Evolutionary conservation across 192 early-diverging fungal species (phyloP).

Genomic region (Rhizoclosmatium globosum): DNA sequence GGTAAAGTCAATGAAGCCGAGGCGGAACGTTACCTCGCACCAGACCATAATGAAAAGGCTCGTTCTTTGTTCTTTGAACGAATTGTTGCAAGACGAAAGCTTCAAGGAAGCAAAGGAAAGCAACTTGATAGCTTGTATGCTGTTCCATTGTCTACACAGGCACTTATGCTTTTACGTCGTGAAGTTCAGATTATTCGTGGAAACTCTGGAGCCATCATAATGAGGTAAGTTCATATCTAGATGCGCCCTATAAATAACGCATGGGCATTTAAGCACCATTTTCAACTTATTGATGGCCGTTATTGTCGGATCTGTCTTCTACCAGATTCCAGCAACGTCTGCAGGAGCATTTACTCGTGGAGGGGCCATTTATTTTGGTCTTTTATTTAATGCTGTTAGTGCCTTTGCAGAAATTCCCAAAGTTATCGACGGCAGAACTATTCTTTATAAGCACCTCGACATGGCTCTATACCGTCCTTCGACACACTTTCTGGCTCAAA

Average conservation of each 20-base stretch:
- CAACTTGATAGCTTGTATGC: conserved; percentile 11
- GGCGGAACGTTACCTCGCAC: conserved; percentile 11
- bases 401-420: conserved; percentile 75
- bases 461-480: conserved; percentile 74
- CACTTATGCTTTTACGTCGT: conserved; percentile 55
- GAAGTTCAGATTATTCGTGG: conserved; percentile 70
- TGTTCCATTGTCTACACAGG: conserved; percentile 7
- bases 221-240: conserved; percentile 49
- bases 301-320: conserved; percentile 78
- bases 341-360: conserved; percentile 82
- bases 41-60: not conserved
- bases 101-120: conserved; percentile 10
- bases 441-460: conserved; percentile 81
- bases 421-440: conserved; percentile 74
- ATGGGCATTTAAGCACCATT: conserved; percentile 32
- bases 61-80: not conserved
- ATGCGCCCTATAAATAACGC: not conserved
- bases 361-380: conserved; percentile 73
- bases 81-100: not conserved
- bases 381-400: conserved; percentile 74
- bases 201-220: conserved; percentile 59
- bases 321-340: conserved; percentile 60
- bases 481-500: conserved; percentile 63
- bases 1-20: not conserved
- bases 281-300: conserved; percentile 72